These are phyloP conservation scores for Lepidopterella palustris DNA, from an alignment of 495 filamentous ascomycete genomes.

Conservation along the genomic window DNA sequence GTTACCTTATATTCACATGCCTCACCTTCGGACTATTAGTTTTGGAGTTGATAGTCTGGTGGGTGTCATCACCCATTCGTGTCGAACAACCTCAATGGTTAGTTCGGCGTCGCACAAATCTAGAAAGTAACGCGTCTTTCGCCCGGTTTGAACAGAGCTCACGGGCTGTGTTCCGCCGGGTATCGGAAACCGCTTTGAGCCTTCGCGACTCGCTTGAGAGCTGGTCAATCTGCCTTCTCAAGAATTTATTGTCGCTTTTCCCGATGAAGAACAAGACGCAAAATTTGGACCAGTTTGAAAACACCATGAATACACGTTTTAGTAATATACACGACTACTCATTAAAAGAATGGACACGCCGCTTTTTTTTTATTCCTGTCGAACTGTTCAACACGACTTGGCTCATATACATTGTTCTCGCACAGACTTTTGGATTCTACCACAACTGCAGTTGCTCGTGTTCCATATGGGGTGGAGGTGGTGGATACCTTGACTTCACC, in stretches of 20 bases:
- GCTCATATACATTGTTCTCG: conserved; percentile 32
- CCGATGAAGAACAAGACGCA: conserved; percentile 1
- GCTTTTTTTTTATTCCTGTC: conserved; percentile 27
- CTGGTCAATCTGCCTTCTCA: background rate
- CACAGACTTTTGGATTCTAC: conserved; percentile 36
- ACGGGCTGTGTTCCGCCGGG: background rate
- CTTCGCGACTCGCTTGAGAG: conserved; percentile 5
- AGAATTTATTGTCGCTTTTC: background rate
- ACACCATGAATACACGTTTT: background rate
- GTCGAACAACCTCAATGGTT: conserved; percentile 11
- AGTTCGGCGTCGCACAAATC: conserved; percentile 1
- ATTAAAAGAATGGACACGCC: conserved; percentile 20
- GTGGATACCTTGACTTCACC: conserved; percentile 33
- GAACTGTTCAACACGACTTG: conserved; percentile 30
- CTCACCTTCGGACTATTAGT: conserved; percentile 31
- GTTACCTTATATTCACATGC: conserved; percentile 42
- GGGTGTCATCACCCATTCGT: conserved; percentile 14
- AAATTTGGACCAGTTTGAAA: background rate
- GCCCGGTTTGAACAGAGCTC: background rate
- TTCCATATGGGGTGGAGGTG: conserved; percentile 22
- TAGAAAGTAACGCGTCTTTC: conserved; percentile 20
- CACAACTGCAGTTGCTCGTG: conserved; percentile 32
- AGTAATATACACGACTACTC: background rate
- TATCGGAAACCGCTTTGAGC: background rate
- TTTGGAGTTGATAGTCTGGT: conserved; percentile 41